Conservation (phyloP, 2,329 filamentous ascomycete species). For the Chaetothyriales sp. region DNA sequence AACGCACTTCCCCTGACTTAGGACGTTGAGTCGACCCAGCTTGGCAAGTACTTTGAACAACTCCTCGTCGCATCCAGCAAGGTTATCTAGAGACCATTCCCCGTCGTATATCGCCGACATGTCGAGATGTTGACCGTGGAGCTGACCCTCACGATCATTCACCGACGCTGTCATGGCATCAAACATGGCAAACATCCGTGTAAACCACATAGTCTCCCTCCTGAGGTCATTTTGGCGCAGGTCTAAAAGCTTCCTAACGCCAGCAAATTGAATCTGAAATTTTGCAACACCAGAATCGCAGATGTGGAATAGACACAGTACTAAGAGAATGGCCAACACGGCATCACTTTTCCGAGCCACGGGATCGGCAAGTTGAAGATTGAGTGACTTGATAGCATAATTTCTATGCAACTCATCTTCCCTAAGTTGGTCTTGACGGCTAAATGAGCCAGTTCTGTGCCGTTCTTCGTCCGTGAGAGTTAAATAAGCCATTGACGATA, state of each 20-base stretch:
- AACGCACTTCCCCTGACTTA: slow-evolving; percentile 52
- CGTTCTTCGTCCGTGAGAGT: slow-evolving; percentile 28
- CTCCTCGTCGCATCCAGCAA: slow-evolving; percentile 73
- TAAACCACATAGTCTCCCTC: slow-evolving; percentile 58
- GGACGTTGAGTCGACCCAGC: slow-evolving; percentile 68
- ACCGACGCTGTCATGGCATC: slow-evolving; percentile 85
- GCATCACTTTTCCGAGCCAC: slow-evolving; percentile 67
- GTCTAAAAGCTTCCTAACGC: slow-evolving; percentile 76
- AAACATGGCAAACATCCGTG: slow-evolving; percentile 85
- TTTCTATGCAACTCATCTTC: slow-evolving; percentile 77
- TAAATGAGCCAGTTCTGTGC: slow-evolving; percentile 29
- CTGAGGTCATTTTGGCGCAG: slow-evolving; percentile 51
- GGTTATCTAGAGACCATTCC: slow-evolving; percentile 65
- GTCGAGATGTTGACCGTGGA: slow-evolving; percentile 50
- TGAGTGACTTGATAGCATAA: slow-evolving; percentile 69
- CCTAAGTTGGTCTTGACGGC: slow-evolving; percentile 48
- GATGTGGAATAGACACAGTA: slow-evolving; percentile 84
- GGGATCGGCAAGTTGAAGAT: slow-evolving; percentile 68
- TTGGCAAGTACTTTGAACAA: slow-evolving; percentile 77
- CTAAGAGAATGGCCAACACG: slow-evolving; percentile 70
- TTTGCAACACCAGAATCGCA: slow-evolving; percentile 86
- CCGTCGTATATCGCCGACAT: slow-evolving; percentile 52
- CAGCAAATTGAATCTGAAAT: slow-evolving; percentile 85
- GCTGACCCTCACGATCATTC: slow-evolving; percentile 78
- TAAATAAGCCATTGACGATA: slow-evolving; percentile 34